A percentile compares a stretch with the other conserved stretches of the same genome.
Evolutionary conservation across 768 basidiomycete species (phyloP).

Genomic region (Tulasnella sp.): DNA sequence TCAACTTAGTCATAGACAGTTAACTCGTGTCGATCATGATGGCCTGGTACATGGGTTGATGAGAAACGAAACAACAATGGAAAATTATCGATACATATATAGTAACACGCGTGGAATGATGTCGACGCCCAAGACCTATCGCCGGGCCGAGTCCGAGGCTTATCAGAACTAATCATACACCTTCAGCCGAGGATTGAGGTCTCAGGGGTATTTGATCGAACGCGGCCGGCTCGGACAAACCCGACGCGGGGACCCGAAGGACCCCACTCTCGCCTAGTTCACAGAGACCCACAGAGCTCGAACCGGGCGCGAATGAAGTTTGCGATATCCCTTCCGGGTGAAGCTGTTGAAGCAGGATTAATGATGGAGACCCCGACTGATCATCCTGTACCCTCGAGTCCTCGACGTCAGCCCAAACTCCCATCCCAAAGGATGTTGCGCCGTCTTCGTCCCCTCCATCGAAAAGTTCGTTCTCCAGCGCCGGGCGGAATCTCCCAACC

Average conservation of each 20-base stretch:
- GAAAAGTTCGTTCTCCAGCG: not conserved
- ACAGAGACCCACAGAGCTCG: not conserved
- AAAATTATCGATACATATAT: no score
- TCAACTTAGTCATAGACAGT: no score
- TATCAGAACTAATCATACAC: no score
- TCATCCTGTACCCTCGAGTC: conserved; percentile 27
- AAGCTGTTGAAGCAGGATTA: conserved; percentile 72
- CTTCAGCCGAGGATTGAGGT: no score
- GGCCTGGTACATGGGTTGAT: no score
- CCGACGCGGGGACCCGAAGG: not conserved
- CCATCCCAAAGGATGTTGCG: no score
- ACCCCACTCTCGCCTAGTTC: not conserved
- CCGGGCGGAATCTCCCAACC: not conserved
- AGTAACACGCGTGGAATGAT: no score
- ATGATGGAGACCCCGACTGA: conserved; percentile 48
- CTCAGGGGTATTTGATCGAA: not conserved
- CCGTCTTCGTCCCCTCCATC: no score
- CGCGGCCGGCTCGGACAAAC: not conserved
- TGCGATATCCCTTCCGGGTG: conserved; percentile 72
- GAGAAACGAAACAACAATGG: no score
- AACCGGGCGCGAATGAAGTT: conserved; percentile 42
- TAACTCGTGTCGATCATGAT: no score
- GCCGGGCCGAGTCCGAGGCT: no score
- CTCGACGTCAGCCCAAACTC: not conserved
- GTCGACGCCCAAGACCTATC: no score